Percentiles rank a stretch among this genome's conserved stretches.
These are phyloP conservation scores for Bipolaris bicolor DNA, from an alignment of 2,329 filamentous ascomycete species.

Conservation along the genomic window DNA sequence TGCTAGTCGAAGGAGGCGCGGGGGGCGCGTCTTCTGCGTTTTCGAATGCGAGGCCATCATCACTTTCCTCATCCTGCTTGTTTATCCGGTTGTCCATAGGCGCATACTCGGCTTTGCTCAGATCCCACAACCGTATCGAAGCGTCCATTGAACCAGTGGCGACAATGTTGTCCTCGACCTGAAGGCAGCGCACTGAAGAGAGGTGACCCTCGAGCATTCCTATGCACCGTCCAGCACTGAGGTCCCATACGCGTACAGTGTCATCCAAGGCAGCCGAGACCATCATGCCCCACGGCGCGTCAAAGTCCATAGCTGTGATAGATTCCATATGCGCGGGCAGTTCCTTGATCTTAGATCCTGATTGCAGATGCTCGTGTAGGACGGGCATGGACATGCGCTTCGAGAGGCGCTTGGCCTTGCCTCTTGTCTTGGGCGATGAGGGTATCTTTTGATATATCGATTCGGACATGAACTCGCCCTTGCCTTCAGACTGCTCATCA, in stretches of 20 bases:
- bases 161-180: slow-evolving; percentile 94
- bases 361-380: slow-evolving; percentile 91
- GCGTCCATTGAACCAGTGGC: slow-evolving; percentile 95
- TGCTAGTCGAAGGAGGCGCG: slow-evolving; percentile 71
- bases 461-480: slow-evolving; percentile 86
- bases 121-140: slow-evolving; percentile 91
- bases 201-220: slow-evolving; percentile 92
- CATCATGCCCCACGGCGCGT: slow-evolving; percentile 95
- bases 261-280: slow-evolving; percentile 92
- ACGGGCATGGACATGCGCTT: slow-evolving; percentile 89
- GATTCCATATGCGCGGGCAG: slow-evolving; percentile 86
- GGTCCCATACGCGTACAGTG: slow-evolving; percentile 92
- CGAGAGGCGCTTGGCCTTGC: slow-evolving; percentile 60
- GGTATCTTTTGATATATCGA: slow-evolving; percentile 96
- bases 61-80: slow-evolving; percentile 51
- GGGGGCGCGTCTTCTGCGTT: slow-evolving; percentile 75
- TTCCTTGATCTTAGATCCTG: slow-evolving; percentile 86
- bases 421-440: slow-evolving; percentile 53
- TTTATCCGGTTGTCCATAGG: slow-evolving; percentile 65
- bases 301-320: slow-evolving; percentile 92
- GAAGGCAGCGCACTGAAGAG: slow-evolving; percentile 87
- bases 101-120: slow-evolving; percentile 85
- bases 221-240: slow-evolving; percentile 91
- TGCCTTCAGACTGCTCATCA: slow-evolving; percentile 62
- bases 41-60: slow-evolving; percentile 71